Conservation (phyloP, 179 eudicot genomes). For the Gypsophila paniculata region DNA sequence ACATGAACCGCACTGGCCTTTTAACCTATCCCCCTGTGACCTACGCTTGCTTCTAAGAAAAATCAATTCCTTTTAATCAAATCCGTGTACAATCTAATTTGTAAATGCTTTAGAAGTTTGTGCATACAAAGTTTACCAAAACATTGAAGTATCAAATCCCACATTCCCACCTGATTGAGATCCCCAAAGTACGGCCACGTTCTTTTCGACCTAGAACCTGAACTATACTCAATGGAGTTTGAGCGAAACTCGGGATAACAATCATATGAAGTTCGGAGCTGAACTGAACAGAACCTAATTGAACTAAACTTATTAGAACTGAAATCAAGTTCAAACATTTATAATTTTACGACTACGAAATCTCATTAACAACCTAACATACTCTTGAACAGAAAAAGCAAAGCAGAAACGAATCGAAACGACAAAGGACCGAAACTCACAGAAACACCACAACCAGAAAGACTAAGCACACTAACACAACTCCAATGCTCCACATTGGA, state of each 20-base stretch:
- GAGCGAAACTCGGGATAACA: too few species aligned
- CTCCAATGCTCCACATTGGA: conserved; percentile 69
- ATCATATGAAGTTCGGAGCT: too few species aligned
- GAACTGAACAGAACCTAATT: too few species aligned
- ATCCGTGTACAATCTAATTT: not conserved
- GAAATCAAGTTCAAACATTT: not conserved
- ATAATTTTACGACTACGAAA: not conserved
- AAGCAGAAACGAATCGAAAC: not conserved
- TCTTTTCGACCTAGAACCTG: too few species aligned
- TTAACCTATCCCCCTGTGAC: not conserved
- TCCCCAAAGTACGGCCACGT: not conserved
- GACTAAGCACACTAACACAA: conserved; percentile 56
- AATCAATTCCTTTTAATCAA: not conserved
- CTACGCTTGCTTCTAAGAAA: not conserved
- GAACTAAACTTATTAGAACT: too few species aligned
- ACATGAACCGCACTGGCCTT: not conserved
- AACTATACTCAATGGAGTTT: too few species aligned
- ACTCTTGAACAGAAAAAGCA: not conserved
- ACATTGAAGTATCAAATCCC: not conserved
- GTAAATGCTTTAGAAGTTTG: not conserved
- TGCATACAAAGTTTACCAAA: not conserved
- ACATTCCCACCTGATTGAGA: not conserved
- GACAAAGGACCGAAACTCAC: conserved; percentile 39
- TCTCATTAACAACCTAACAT: not conserved
- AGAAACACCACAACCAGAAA: conserved; percentile 71